A percentile compares a stretch with the other conserved stretches of the same genome.
These are phyloP conservation scores for Shiraia bambusicola DNA, from an alignment of 2,329 filamentous ascomycete genomes.

Conservation along the genomic window DNA sequence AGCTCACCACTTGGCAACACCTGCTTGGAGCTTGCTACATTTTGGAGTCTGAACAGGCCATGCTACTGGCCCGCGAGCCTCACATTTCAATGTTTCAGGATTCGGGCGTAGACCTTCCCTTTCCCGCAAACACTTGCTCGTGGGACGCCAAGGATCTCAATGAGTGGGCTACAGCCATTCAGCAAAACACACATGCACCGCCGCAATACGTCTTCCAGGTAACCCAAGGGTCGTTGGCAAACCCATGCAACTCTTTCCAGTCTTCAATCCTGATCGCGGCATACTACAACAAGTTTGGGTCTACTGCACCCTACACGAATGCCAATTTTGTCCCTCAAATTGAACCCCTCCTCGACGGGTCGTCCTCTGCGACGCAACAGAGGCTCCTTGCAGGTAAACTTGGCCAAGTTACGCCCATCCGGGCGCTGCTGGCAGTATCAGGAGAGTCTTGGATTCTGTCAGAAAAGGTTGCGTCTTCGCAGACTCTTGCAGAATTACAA, in stretches of 20 bases:
- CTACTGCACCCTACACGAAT: slow-evolving; percentile 14
- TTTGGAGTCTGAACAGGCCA: slow-evolving; percentile 45
- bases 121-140: slow-evolving; percentile 36
- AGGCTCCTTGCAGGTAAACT: slow-evolving; percentile 43
- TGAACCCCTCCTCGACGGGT: slow-evolving; percentile 29
- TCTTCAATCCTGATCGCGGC: slow-evolving; percentile 42
- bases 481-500: slow-evolving; percentile 37
- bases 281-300: slow-evolving; percentile 30
- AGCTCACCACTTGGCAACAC: slow-evolving; percentile 35
- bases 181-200: slow-evolving; percentile 21
- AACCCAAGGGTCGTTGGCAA: slow-evolving; percentile 8
- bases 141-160: slow-evolving; percentile 40
- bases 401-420: slow-evolving; percentile 42
- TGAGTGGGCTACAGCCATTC: slow-evolving; percentile 27
- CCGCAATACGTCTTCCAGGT: slow-evolving; percentile 32
- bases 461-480: slow-evolving; percentile 42
- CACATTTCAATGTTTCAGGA: slow-evolving; percentile 18
- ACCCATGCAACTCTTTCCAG: slow-evolving; percentile 36
- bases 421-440: slow-evolving; percentile 47
- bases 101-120: slow-evolving; percentile 40
- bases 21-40: slow-evolving; percentile 47
- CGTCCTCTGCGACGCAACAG: slow-evolving; percentile 26
- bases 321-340: slow-evolving; percentile 13
- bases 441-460: slow-evolving; percentile 51
- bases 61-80: slow-evolving; percentile 30